Conservation (phyloP, 1,139 yeast species). For the Lodderomyces parapsilosis region DNA sequence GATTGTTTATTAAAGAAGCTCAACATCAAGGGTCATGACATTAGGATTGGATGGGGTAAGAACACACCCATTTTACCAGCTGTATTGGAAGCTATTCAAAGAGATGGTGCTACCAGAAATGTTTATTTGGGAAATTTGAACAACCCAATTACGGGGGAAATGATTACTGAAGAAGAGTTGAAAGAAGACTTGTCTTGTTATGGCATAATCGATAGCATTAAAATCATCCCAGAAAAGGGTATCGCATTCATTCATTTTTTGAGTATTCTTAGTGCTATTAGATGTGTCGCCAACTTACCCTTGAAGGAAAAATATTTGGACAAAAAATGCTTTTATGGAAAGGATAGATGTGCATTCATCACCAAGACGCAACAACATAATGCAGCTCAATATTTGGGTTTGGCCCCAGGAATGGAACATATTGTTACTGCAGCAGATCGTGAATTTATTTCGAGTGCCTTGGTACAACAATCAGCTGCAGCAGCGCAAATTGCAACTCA, state of each 20-base stretch:
- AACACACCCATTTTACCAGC: slow-evolving; percentile 65
- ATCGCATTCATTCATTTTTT: slow-evolving; percentile 63
- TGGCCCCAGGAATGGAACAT: slow-evolving; percentile 88
- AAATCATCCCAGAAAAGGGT: slow-evolving; percentile 56
- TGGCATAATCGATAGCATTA: slow-evolving; percentile 58
- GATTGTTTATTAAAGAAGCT: slow-evolving; percentile 60
- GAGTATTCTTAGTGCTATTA: slow-evolving; percentile 55
- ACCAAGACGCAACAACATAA: slow-evolving; percentile 96
- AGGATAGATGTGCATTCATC: slow-evolving; percentile 69
- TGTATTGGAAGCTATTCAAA: slow-evolving; percentile 70
- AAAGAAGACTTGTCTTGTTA: slow-evolving; percentile 48
- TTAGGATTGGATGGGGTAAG: slow-evolving; percentile 69
- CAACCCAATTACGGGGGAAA: slow-evolving; percentile 42
- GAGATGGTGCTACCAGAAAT: slow-evolving; percentile 89
- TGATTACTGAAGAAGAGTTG: slow-evolving; percentile 59
- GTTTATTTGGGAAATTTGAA: slow-evolving; percentile 80
- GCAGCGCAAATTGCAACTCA: slow-evolving; percentile 74
- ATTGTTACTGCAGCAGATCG: slow-evolving; percentile 79
- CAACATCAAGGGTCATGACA: slow-evolving; percentile 55
- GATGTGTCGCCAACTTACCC: slow-evolving; percentile 59
- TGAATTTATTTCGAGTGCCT: slow-evolving; percentile 57
- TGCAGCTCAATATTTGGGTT: slow-evolving; percentile 92
- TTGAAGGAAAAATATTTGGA: slow-evolving; percentile 54
- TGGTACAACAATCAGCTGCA: slow-evolving; percentile 67
- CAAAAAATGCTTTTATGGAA: slow-evolving; percentile 59